Evolutionary conservation across 805 yeast genomes (phyloP), one percentile per base, ranked within the genome.

Genomic region (Candida silvatica): DNA sequence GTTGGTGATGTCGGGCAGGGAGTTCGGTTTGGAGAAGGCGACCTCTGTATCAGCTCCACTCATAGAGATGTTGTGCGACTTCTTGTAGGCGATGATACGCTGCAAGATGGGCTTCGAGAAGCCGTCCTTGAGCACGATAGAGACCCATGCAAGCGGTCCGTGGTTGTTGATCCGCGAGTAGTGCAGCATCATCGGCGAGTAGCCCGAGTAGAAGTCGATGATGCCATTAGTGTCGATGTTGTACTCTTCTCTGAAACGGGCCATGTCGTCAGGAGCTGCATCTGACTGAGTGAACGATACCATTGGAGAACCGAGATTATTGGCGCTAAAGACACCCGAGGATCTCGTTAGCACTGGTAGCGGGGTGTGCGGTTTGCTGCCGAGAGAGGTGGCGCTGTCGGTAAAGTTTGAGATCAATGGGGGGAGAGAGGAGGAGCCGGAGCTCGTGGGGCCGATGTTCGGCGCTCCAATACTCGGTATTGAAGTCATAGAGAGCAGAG

Each of bases 121-220:
- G 29, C 54, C 57, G 51, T 76, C 82, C 41, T 63, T 71, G 36
- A 63, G 61, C 35, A 74, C 49, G 20, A 69, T 37, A 0, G 79
- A 54, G 4, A 67, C 43, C 67, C 74, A 67, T 1, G 76, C 51
- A 24, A 71, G 59, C 0, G 80, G 74, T 1, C 79, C 80, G 49
- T 63, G 67, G 43, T 66, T 64, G 40, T 62, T 59, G 22, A 67
- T 51, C 29, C 72, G 51, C 4, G 64, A 54, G 32, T 59, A 64
- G 17, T 58, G 59, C 9, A 60, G 40, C 34, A 62, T 52, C 36
- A 69, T 56, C 0, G 80, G 68, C 3, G 62, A 41, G 41, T 59
- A 61, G 2, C 68, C 70, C 1, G 51, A 52, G 39, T 60, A 66
- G 20, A 72, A 56, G 34, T 67, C 60, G 5, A 74, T 54, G 1